Conservation (phyloP, 768 basidiomycete genomes). For the Tephrocybe sp. region DNA sequence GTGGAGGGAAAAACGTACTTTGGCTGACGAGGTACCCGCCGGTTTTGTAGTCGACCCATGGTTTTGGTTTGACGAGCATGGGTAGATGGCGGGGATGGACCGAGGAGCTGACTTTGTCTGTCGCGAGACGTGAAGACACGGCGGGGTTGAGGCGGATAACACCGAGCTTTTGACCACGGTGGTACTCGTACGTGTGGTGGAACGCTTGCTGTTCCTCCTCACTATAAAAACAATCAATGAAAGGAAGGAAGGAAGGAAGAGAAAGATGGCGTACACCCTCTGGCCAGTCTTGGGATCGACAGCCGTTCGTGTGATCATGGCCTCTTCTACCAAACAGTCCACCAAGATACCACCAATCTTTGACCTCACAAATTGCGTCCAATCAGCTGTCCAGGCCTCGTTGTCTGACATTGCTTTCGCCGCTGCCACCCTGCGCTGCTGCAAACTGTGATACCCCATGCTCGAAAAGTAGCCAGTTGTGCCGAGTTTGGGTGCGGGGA, state of each 20-base stretch:
- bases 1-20: conserved; percentile 41
- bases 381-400: conserved; percentile 74
- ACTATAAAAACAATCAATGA: conserved; percentile 31
- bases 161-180: conserved; percentile 93
- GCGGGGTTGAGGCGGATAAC: conserved; percentile 83
- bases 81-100: conserved; percentile 93
- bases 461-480: conserved; percentile 51
- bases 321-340: conserved; percentile 80
- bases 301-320: conserved; percentile 65
- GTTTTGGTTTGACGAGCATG: conserved; percentile 89
- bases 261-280: conserved; percentile 45
- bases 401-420: conserved; percentile 62
- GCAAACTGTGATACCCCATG: conserved; percentile 58
- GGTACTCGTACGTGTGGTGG: conserved; percentile 87
- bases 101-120: conserved; percentile 64
- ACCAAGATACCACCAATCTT: conserved; percentile 82
- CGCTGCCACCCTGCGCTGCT: conserved; percentile 63
- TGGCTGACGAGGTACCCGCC: conserved; percentile 84
- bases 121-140: conserved; percentile 73
- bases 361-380: conserved; percentile 77
- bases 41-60: conserved; percentile 73
- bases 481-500: conserved; percentile 34
- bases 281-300: conserved; percentile 53
- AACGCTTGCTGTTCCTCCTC: conserved; percentile 87
- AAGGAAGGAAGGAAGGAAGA: neutral